These are phyloP conservation scores for Chaetomiaceae sp. DNA, from an alignment of 2,329 filamentous ascomycete genomes.

Conservation along the genomic window DNA sequence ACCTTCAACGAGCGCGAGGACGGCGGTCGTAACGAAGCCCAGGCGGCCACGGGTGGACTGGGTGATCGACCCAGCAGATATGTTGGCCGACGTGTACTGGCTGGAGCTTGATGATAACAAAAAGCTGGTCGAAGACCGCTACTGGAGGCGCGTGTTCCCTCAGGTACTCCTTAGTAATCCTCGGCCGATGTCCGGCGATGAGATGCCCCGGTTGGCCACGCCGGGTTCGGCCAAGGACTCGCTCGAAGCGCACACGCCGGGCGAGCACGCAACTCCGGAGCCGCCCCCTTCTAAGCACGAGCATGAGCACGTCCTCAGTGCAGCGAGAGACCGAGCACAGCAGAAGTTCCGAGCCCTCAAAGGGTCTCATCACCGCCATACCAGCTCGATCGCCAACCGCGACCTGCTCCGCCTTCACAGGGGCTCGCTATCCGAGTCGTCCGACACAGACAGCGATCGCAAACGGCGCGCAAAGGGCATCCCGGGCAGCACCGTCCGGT, in stretches of 20 bases:
- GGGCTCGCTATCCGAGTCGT: constrained; percentile 56
- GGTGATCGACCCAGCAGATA: constrained; percentile 75
- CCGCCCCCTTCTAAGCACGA: constrained; percentile 33
- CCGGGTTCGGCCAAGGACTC: constrained; percentile 22
- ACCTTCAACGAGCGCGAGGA: constrained; percentile 38
- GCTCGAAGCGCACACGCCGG: constrained; percentile 10
- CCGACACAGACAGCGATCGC: constrained; percentile 52
- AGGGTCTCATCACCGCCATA: constrained; percentile 52
- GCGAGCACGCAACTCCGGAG: constrained; percentile 24
- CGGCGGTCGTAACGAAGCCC: constrained; percentile 50
- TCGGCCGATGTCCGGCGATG: constrained; percentile 30
- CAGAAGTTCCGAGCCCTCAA: constrained; percentile 57
- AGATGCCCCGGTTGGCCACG: constrained; percentile 14
- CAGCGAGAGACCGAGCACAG: constrained; percentile 55
- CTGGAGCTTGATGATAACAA: constrained; percentile 79
- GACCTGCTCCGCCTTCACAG: constrained; percentile 51
- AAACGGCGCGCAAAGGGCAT: constrained; percentile 41
- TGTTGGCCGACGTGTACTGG: constrained; percentile 90
- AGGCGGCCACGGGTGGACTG: constrained; percentile 78
- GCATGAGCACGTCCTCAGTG: constrained; percentile 45
- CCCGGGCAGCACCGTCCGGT: constrained; percentile 46
- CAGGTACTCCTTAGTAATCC: constrained; percentile 30
- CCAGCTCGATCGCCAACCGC: constrained; percentile 46
- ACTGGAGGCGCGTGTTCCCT: constrained; percentile 69
- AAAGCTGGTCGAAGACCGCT: constrained; percentile 71